Base-by-base conservation (phyloP, 2,329 filamentous ascomycete species). In the Tolypocladium tundrense region DNA sequence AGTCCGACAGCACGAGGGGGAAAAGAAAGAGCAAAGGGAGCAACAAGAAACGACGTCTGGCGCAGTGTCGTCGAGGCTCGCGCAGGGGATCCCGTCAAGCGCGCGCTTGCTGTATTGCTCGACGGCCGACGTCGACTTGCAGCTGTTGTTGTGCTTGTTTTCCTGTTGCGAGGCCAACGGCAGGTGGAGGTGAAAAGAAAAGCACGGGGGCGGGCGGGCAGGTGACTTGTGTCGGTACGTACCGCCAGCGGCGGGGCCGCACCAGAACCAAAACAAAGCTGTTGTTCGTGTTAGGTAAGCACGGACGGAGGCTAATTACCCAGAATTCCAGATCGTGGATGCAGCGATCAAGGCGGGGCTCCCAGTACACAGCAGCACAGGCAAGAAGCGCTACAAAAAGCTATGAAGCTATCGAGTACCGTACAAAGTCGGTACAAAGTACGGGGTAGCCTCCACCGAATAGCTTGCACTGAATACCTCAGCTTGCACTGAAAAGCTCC, bases 131-230 rank as follows among this genome's bases (percentile, higher is more conserved):
- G 64, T 67, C 61, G 59, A 60, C 63, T 58, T 63, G 59, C 60
- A 60, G 64, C 59, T 63, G 67, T 73, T 73, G 70, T 73, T 73
- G 70, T 73, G 66, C 65, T 73, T 73, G 68, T 71, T 70, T 72
- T 71, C 64, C 67, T 73, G 72, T 74, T 75, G 73, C 73, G 73
- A 73, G 73, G 73, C 72, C 72, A 75, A 75, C 72, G 70, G 68
- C 42, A n/a, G 52, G 58, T 59, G 58, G 67, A 65, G 65, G 67
- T 68, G 67, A 68, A 61, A 65, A 65, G 65, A 68, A 63, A 64
- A 61, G 59, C 67, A 69, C 51, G 57, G 43, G 43, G 37, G 59
- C 45, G 57, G 57, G 60, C 59, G 59, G 58, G 58, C 58, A 57
- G 53, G 52, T 52, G 37, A 54, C 48, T 27, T 27, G 55, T 19